Conservation (phyloP, 1,139 yeast genomes). For the Meyerozyma carpophila region DNA sequence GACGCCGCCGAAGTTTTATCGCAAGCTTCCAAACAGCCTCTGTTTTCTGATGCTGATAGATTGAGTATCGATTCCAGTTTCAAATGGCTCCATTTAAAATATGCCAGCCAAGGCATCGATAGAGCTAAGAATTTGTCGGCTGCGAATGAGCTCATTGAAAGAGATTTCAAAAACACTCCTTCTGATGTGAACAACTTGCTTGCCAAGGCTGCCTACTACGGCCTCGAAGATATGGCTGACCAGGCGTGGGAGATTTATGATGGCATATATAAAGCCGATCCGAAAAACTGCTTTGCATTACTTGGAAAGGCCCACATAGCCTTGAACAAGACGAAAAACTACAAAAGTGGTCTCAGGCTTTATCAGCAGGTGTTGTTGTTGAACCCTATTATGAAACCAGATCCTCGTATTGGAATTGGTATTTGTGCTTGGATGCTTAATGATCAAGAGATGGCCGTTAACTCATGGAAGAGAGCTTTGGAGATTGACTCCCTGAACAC, state of each 20-base stretch:
- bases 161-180: neutral
- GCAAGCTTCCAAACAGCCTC: slow-evolving; percentile 45
- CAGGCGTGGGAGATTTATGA: slow-evolving; percentile 65
- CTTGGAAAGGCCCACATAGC: slow-evolving; percentile 81
- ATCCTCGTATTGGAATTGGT: slow-evolving; percentile 93
- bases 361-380: slow-evolving; percentile 78
- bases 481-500: slow-evolving; percentile 58
- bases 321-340: slow-evolving; percentile 64
- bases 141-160: slow-evolving; percentile 12
- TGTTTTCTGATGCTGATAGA: slow-evolving; percentile 44
- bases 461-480: slow-evolving; percentile 78
- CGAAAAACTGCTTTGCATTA: slow-evolving; percentile 67
- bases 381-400: slow-evolving; percentile 78
- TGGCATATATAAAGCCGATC: slow-evolving; percentile 42
- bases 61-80: slow-evolving; percentile 55
- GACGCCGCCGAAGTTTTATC: slow-evolving; percentile 64
- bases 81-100: slow-evolving; percentile 66
- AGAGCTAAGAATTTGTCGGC: slow-evolving; percentile 18
- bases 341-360: slow-evolving; percentile 65
- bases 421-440: slow-evolving; percentile 87
- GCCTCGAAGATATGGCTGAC: slow-evolving; percentile 48
- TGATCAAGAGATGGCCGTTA: slow-evolving; percentile 69
- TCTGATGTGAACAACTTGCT: slow-evolving; percentile 38
- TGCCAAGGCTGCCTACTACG: slow-evolving; percentile 52
- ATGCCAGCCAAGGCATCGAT: slow-evolving; percentile 21